Evolutionary conservation across 805 yeast genomes (phyloP), one percentile per base, ranked within the genome.

Genomic region (Myxozyma geophila): DNA sequence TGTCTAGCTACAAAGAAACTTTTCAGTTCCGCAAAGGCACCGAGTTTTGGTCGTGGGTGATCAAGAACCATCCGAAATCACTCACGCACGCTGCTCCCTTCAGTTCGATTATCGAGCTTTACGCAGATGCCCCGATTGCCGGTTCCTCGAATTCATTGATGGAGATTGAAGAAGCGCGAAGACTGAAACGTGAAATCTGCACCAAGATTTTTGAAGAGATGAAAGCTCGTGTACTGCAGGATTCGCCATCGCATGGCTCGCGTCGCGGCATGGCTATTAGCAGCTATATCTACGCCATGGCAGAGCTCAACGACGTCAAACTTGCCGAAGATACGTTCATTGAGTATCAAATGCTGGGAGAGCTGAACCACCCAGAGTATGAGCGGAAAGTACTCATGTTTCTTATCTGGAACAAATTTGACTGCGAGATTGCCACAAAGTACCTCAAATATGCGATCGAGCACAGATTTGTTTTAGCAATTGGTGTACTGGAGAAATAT

Each of bases 41-140:
- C 15, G 53, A 43, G 23, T 23, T 54, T n/a, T 64, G 66, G 62
- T 43, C 46, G 12, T 64, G 62, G 63, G 9, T 56, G 12, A 23
- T 36, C 9, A 33, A 21, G 15, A 35, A 35, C 10, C 12, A 19
- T 13, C 60, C 58, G 2, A 39, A 44, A 9, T 10, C 40, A 9
- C n/a, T 58, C 21, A 33, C 54, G 12, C n/a, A 43, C 6, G 63
- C 61, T 4, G 51, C 17, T 9, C 46, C 51, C 9, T 63, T 51
- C 39, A 53, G 60, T 7, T 52, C 66, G 2, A 48, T 62, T 21
- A 54, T 64, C 19, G 63, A 61, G 33, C 46, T 64, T 21, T 64
- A 59, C 21, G 63, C 62, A 2, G 54, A 54, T 7, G 52, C 59
- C 3, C 63, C 54, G 17, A 15, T 62, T 8, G 37, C 40, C 8